These are phyloP conservation scores for Tricharina praecox DNA, from an alignment of 495 filamentous ascomycete genomes.

Conservation along the genomic window DNA sequence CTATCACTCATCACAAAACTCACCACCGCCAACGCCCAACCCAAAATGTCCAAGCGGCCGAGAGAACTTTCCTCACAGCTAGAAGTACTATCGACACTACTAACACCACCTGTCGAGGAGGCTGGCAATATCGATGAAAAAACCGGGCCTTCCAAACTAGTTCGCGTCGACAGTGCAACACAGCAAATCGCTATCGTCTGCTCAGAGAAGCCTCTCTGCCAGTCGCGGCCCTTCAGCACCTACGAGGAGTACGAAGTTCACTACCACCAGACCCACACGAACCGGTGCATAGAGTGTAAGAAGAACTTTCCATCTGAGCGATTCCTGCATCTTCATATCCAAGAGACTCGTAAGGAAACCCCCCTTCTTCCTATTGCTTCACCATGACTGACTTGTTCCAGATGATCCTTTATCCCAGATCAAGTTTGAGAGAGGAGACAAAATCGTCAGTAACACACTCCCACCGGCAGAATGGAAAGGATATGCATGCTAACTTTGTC, in stretches of 20 bases:
- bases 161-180: not conserved
- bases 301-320: constrained; percentile 31
- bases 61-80: no score
- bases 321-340: constrained; percentile 69
- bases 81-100: no score
- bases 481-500: constrained; percentile 5
- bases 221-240: constrained; percentile 39
- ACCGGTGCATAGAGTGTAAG: constrained; percentile 45
- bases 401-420: constrained; percentile 60
- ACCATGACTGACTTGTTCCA: not conserved
- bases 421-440: constrained; percentile 62
- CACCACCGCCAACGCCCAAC: no score
- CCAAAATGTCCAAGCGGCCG: no score
- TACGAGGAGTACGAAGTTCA: constrained; percentile 79
- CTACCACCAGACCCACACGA: constrained; percentile 62
- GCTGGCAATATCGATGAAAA: no score
- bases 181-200: constrained; percentile 13
- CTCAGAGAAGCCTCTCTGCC: constrained; percentile 15
- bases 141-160: no score
- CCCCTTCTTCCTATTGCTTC: not conserved
- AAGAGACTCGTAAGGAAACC: constrained; percentile 44
- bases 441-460: constrained; percentile 46
- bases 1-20: no score
- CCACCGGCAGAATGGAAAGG: not conserved
- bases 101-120: no score